Conservation (phyloP, 164 flowering plant genomes). For the Tetracentron sinense region DNA sequence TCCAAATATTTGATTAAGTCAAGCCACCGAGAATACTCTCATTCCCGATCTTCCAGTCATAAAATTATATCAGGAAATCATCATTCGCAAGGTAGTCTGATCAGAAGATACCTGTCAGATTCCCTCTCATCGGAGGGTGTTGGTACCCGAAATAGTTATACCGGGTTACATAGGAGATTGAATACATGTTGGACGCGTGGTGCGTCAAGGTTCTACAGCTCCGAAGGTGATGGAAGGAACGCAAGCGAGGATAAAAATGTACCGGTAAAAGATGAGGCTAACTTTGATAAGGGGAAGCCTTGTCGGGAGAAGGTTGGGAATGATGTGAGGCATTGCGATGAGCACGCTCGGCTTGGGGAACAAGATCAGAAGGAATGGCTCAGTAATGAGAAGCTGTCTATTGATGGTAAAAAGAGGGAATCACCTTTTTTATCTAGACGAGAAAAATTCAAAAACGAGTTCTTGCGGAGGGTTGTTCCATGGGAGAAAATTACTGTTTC, state of each 20-base stretch:
- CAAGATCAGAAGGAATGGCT: conserved; percentile 97
- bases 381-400: conserved; percentile 58
- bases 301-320: conserved; percentile 28
- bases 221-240: conserved; percentile 82
- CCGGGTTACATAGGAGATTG: conserved; percentile 16
- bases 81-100: conserved; percentile 14
- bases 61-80: conserved; percentile 7
- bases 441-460: conserved; percentile 75
- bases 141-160: conserved; percentile 4
- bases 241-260: conserved; percentile 61
- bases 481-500: conserved; percentile 91
- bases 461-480: conserved; percentile 74
- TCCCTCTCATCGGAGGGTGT: conserved; percentile 15
- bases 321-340: conserved; percentile 39
- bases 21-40: conserved; percentile 14
- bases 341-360: conserved; percentile 80
- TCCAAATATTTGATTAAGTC: conserved; percentile 31
- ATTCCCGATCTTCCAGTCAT: conserved; percentile 13
- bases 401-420: conserved; percentile 72
- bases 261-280: conserved; percentile 49
- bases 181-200: conserved; percentile 18
- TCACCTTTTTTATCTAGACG: conserved; percentile 73
- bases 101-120: conserved; percentile 28
- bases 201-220: conserved; percentile 54
- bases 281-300: conserved; percentile 43